Evolutionary conservation across 2,329 filamentous ascomycete species (phyloP).

Genomic region (Botrytis deweyae): DNA sequence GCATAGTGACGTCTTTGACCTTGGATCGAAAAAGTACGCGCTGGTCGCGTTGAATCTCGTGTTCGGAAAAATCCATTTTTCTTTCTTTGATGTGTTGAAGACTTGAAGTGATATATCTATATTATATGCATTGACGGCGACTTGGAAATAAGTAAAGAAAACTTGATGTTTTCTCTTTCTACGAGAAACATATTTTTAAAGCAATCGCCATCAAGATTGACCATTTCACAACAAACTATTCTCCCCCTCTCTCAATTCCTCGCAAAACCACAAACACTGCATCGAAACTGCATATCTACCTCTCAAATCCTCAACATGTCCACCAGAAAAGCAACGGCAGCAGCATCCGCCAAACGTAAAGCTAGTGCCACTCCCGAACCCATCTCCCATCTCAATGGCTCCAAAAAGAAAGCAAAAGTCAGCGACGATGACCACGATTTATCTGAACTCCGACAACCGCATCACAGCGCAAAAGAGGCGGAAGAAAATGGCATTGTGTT

Average conservation of each 20-base stretch:
- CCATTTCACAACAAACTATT: neutral
- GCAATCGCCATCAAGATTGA: neutral
- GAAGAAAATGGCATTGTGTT: conserved; percentile 62
- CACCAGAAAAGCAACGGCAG: conserved; percentile 27
- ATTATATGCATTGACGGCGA: neutral
- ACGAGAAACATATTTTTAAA: neutral
- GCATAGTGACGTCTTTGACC: conserved; percentile 3
- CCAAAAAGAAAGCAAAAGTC: conserved; percentile 31
- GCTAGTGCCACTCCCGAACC: conserved; percentile 24
- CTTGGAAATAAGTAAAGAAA: neutral
- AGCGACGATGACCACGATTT: conserved; percentile 23
- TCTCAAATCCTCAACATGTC: conserved; percentile 23
- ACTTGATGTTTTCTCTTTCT: neutral
- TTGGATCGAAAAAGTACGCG: conserved; percentile 6
- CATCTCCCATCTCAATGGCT: conserved; percentile 16
- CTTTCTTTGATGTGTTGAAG: neutral
- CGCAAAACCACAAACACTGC: neutral
- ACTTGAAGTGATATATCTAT: neutral
- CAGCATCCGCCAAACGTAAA: conserved; percentile 33
- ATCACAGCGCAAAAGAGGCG: conserved; percentile 41
- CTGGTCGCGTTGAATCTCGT: neutral
- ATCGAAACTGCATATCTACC: neutral
- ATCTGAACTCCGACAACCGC: conserved; percentile 32
- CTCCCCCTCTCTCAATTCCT: neutral
- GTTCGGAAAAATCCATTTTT: neutral